Conservation (phyloP, 1,284 basidiomycete species). For the Malassezia sp. region DNA sequence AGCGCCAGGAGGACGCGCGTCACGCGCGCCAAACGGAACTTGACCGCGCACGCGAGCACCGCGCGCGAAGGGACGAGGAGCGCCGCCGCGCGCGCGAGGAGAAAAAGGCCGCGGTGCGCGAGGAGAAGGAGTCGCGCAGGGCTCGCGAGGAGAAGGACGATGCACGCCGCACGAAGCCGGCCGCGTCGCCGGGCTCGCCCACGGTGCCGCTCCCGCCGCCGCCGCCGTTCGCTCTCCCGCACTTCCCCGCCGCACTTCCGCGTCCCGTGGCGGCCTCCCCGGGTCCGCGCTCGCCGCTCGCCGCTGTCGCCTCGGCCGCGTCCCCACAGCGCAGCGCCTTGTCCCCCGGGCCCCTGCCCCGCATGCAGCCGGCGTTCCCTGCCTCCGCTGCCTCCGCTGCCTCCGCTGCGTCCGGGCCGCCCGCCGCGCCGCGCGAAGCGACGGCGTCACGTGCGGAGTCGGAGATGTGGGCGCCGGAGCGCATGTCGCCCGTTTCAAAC, state of each 20-base stretch:
- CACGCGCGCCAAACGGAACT: slow-evolving; percentile 14
- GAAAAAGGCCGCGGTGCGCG: slow-evolving; percentile 22
- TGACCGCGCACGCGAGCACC: too few relatives aligned
- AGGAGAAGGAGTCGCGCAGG: slow-evolving; percentile 57
- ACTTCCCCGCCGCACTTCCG: too few relatives aligned
- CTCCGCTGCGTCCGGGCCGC: neutral
- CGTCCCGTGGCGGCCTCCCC: too few relatives aligned
- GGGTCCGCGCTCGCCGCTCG: too few relatives aligned
- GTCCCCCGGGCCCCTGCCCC: neutral
- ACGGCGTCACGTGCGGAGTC: too few relatives aligned
- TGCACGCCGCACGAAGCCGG: neutral
- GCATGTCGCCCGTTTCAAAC: too few relatives aligned
- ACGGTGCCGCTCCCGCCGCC: too few relatives aligned
- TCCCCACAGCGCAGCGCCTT: too few relatives aligned
- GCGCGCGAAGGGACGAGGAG: slow-evolving; percentile 50
- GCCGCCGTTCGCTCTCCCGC: too few relatives aligned
- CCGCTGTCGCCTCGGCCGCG: too few relatives aligned
- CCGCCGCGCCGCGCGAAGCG: neutral
- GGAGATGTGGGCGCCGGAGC: too few relatives aligned
- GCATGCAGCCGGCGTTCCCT: neutral
- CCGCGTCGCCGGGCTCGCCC: too few relatives aligned
- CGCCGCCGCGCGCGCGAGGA: slow-evolving; percentile 12
- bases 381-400: neutral
- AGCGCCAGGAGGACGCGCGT: slow-evolving; percentile 53
- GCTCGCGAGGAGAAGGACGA: neutral